Conservation (phyloP, 2,329 filamentous ascomycete species). For the Chaetomiaceae sp. region DNA sequence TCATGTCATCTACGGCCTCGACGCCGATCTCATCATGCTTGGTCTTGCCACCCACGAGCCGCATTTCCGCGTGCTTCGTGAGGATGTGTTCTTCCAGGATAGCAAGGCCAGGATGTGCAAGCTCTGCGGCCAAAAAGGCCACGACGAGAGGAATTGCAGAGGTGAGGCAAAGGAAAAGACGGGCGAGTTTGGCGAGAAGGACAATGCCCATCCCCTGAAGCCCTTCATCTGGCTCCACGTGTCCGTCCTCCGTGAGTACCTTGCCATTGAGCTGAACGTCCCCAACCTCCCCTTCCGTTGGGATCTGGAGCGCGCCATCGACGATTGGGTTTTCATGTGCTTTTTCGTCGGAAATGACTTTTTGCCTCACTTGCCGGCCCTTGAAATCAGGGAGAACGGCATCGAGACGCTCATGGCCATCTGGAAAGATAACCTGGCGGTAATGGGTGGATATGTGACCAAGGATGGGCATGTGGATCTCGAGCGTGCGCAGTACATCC, state of each 20-base stretch:
- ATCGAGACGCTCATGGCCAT: slow-evolving; percentile 96
- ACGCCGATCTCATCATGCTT: slow-evolving; percentile 98
- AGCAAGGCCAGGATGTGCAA: slow-evolving; percentile 76
- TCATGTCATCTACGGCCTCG: slow-evolving; percentile 96
- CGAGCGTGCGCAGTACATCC: slow-evolving; percentile 77
- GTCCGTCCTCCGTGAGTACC: slow-evolving; percentile 83
- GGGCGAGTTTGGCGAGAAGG: slow-evolving; percentile 78
- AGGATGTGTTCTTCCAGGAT: slow-evolving; percentile 94
- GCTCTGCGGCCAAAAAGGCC: slow-evolving; percentile 87
- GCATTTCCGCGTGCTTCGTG: slow-evolving; percentile 90
- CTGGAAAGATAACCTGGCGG: slow-evolving; percentile 86
- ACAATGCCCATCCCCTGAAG: slow-evolving; percentile 65
- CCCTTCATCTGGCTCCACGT: slow-evolving; percentile 99
- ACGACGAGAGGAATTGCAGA: slow-evolving; percentile 80
- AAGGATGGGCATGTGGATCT: slow-evolving; percentile 92
- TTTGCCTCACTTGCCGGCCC: slow-evolving; percentile 89
- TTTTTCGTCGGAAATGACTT: slow-evolving; percentile 99
- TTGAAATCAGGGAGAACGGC: slow-evolving; percentile 94
- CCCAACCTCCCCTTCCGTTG: slow-evolving; percentile 80
- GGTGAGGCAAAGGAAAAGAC: slow-evolving; percentile 73
- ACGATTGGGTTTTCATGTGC: slow-evolving; percentile 99
- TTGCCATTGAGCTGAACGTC: slow-evolving; percentile 82
- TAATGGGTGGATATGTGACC: slow-evolving; percentile 93
- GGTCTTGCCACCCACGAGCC: slow-evolving; percentile 96
- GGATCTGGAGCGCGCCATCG: slow-evolving; percentile 88